These are phyloP conservation scores for Euphorbia corollata DNA, from an alignment of 441 rosid species.

Conservation along the genomic window DNA sequence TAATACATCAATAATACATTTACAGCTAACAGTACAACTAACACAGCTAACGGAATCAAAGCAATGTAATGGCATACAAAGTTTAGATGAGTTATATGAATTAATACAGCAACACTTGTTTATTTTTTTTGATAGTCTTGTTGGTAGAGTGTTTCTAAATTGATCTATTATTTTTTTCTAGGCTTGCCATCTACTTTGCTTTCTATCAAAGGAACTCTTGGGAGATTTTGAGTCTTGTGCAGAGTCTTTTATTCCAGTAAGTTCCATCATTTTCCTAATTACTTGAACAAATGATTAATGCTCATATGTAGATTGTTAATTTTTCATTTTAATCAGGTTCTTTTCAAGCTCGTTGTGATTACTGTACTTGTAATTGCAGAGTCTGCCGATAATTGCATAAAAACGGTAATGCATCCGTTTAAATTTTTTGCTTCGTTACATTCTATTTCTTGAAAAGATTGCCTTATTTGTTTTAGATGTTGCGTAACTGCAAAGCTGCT, in stretches of 20 bases:
- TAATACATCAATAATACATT: too few species aligned
- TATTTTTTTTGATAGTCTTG: not conserved
- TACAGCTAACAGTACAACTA: too few species aligned
- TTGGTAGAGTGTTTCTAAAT: conserved; percentile 18
- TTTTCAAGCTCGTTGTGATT: conserved; percentile 99
- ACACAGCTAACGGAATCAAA: not conserved
- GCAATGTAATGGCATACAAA: not conserved
- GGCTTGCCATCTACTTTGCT: conserved; percentile 92
- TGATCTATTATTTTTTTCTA: conserved; percentile 27
- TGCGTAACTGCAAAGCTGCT: conserved; percentile 87
- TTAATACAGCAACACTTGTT: conserved; percentile 4
- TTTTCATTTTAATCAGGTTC: conserved; percentile 67
- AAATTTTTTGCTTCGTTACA: conserved; percentile 6
- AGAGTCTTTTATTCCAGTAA: conserved; percentile 88
- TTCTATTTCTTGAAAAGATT: conserved; percentile 11
- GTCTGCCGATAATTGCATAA: conserved; percentile 97
- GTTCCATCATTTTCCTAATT: conserved; percentile 17
- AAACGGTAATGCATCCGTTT: conserved; percentile 52
- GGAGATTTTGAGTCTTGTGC: conserved; percentile 95
- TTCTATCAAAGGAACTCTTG: conserved; percentile 88
- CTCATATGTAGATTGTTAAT: conserved; percentile 23
- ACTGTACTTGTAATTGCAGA: conserved; percentile 99
- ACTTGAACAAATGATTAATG: not conserved
- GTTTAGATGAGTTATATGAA: not conserved
- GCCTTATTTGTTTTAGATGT: conserved; percentile 46